These are phyloP conservation scores for Aphanocladium album DNA, from an alignment of 2,329 filamentous ascomycete species.

Conservation along the genomic window DNA sequence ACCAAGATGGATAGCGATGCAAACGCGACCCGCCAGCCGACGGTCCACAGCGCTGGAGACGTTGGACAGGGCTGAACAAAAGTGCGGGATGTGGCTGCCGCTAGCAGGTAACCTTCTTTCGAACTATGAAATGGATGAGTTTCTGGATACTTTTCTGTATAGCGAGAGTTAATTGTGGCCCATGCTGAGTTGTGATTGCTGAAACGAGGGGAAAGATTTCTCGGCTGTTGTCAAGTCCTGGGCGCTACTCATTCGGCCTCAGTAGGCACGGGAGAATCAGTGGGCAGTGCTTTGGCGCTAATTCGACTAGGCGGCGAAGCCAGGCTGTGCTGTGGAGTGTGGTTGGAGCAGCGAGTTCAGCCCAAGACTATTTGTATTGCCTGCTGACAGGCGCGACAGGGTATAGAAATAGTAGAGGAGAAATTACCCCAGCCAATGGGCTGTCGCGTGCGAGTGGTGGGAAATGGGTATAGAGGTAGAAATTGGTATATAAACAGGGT, in stretches of 20 bases:
- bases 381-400: neutral
- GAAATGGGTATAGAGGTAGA: neutral
- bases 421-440: neutral
- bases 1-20: neutral
- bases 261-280: neutral
- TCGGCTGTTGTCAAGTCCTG: too few species aligned
- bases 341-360: neutral
- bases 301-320: neutral
- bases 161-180: too few species aligned
- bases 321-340: slow-evolving; percentile 3
- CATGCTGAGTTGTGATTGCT: too few species aligned
- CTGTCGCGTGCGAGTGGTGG: neutral
- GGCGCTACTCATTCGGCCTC: too few species aligned
- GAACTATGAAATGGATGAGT: neutral
- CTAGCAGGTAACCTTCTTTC: neutral
- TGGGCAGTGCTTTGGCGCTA: slow-evolving; percentile 8
- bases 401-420: neutral
- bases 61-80: neutral
- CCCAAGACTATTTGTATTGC: neutral
- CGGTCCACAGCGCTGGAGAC: neutral
- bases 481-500: slow-evolving; percentile 6
- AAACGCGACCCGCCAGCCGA: neutral
- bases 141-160: neutral
- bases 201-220: too few species aligned
- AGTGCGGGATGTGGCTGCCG: neutral